Evolutionary conservation across 768 basidiomycete species (phyloP).

Genomic region (Suillus fuscotomentosus): DNA sequence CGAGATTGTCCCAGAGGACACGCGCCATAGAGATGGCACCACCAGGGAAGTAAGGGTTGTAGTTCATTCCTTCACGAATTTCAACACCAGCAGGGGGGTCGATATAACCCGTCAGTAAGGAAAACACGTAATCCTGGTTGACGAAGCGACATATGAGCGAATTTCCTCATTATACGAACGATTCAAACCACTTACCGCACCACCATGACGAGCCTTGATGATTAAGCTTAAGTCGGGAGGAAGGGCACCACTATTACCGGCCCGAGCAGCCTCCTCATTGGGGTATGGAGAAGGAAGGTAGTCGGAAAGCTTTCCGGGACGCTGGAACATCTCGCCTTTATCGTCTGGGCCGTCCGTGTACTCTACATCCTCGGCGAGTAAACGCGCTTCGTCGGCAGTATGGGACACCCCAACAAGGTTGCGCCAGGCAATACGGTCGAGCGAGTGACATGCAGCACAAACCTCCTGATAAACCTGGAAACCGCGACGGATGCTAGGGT

Average conservation of each 20-base stretch:
- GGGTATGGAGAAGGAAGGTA: conserved; percentile 95
- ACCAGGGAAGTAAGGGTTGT: conserved; percentile 98
- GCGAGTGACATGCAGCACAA: conserved; percentile 97
- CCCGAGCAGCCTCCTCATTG: conserved; percentile 96
- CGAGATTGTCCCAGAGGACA: conserved; percentile 91
- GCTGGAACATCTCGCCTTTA: conserved; percentile 96
- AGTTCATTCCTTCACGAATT: conserved; percentile 97
- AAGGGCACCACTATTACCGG: conserved; percentile 90
- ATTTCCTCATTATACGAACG: background rate
- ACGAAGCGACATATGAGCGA: conserved; percentile 6
- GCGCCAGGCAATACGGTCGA: conserved; percentile 99
- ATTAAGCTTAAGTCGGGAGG: conserved; percentile 98
- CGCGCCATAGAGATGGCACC: conserved; percentile 99
- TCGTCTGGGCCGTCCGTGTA: conserved; percentile 95
- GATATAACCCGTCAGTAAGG: conserved; percentile 94
- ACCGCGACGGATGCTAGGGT: conserved; percentile 83
- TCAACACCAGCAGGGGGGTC: conserved; percentile 96
- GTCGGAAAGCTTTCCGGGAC: conserved; percentile 97
- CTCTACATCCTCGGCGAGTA: conserved; percentile 95
- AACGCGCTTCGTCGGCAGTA: conserved; percentile 84
- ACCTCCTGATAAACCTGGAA: conserved; percentile 99
- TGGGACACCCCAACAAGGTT: conserved; percentile 98
- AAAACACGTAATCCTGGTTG: conserved; percentile 90
- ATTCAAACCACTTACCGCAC: conserved; percentile 61
- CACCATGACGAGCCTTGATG: conserved; percentile 97